Conservation (phyloP, 495 filamentous ascomycete genomes). For the Penicillium psychrofluorescens region DNA sequence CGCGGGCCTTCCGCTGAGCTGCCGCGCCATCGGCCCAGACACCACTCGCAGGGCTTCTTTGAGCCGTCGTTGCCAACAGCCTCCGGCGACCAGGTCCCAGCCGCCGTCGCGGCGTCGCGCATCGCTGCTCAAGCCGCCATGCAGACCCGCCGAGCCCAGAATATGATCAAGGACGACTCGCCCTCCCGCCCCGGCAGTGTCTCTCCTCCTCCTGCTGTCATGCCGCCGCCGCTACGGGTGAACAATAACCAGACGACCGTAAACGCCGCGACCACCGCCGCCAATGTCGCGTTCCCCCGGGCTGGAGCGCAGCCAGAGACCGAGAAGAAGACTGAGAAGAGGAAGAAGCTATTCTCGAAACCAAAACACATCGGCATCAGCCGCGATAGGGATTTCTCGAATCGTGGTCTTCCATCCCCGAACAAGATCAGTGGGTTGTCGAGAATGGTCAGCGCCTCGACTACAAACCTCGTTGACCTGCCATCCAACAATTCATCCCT, state of each 20-base stretch:
- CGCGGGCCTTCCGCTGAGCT: conserved; percentile 31
- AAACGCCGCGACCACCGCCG: conserved; percentile 71
- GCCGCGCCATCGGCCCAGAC: conserved; percentile 41
- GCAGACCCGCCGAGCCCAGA: conserved; percentile 31
- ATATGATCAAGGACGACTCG: no score
- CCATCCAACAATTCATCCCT: conserved; percentile 60
- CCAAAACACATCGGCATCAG: conserved; percentile 75
- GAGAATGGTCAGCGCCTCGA: conserved; percentile 66
- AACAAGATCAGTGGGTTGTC: conserved; percentile 61
- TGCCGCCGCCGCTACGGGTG: conserved; percentile 17
- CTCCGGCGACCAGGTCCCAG: conserved; percentile 38
- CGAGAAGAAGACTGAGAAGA: conserved; percentile 60
- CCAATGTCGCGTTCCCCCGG: conserved; percentile 79
- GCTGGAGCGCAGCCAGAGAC: conserved; percentile 49
- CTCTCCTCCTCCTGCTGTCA: conserved; percentile 28
- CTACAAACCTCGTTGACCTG: conserved; percentile 65
- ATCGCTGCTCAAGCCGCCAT: conserved; percentile 91
- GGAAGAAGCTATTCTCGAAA: conserved; percentile 87
- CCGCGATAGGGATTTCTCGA: conserved; percentile 53
- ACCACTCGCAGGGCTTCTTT: conserved; percentile 83
- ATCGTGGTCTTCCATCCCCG: conserved; percentile 70
- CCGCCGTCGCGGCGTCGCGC: conserved; percentile 63
- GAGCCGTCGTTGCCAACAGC: conserved; percentile 77
- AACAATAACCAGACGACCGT: conserved; percentile 21
- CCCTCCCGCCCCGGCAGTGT: conserved; percentile 32